Base-by-base conservation (phyloP, 768 basidiomycete species). In the Suillus weaverae region DNA sequence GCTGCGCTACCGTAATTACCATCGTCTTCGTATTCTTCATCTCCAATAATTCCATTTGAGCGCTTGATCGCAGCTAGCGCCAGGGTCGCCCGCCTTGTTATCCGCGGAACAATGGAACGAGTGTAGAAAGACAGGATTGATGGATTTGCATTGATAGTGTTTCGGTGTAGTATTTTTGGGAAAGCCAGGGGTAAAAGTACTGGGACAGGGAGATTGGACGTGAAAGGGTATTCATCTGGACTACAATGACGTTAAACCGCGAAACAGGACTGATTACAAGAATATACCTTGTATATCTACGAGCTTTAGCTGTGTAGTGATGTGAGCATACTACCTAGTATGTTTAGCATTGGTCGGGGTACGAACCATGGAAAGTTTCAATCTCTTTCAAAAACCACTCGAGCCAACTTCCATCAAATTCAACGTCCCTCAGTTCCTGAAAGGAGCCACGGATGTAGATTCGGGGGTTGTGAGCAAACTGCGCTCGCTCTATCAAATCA, bases 171-270 rank as follows among this genome's bases (percentile, higher is more conserved):
- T 66, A 97, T 89, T 5, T 83, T 76, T 2, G 95, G 95, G 79
- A 91, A 91, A 56, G 78, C 72, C 64, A 92, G 80, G 2, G 90
- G 84, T 7, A 86, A 86, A 16, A 99, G 83, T 60, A 99, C 85
- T 30, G 97, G 94, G 0, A 81, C 74, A 0, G 97, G 96, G 41
- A 99, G 90, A 65, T 86, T 81, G 16, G 78, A 73, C 32, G 93
- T 92, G 82, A 99, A 99, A 0, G 97, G 95, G 72, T 97, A 95
- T 81, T 99, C 97, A 74, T 99, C 97, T 50, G 97, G 97, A 74
- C 97, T 98, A 74, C 22, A 59, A n/a, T 22, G 14, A 13, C 13
- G 60, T 51, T 67, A 44, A 62, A 61, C 30, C 0, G 18, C n/a
- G n/a, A 39, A 41, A 18, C 7, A 18, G 5, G 14, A 8, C 3